phyloP scores from a whole-genome alignment of 208 protist genomes.

The Novymonas esmeraldas region DNA sequence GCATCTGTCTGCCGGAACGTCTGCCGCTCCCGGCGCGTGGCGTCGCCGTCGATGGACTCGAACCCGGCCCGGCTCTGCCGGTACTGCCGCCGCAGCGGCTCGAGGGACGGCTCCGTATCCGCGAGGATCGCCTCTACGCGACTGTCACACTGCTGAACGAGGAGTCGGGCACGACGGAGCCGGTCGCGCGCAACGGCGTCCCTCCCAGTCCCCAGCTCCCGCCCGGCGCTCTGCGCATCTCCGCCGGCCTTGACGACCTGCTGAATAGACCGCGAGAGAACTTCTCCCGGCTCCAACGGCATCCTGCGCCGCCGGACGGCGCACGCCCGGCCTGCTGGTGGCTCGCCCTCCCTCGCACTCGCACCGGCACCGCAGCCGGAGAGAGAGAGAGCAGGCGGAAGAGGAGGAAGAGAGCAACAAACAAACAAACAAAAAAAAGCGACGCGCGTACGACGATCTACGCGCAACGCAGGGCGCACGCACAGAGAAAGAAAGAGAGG shows the following conservation, averaged over 20 bases:
- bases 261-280: constrained; percentile 53
- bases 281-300: constrained; percentile 63
- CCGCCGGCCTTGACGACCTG: constrained; percentile 51
- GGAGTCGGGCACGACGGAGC: constrained; percentile 46
- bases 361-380: background rate
- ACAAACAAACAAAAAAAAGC: background rate
- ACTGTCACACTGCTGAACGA: constrained; percentile 53
- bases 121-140: constrained; percentile 31
- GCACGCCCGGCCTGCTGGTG: too few species aligned
- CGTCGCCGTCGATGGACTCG: constrained; percentile 50
- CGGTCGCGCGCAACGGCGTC: constrained; percentile 65
- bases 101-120: constrained; percentile 29
- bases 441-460: too few species aligned
- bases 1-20: constrained; percentile 45
- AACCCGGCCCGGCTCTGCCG: constrained; percentile 39
- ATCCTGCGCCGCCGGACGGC: constrained; percentile 28
- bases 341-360: background rate
- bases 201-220: constrained; percentile 57
- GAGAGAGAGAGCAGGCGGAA: background rate
- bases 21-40: constrained; percentile 55
- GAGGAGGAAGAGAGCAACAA: background rate
- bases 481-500: background rate
- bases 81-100: constrained; percentile 45
- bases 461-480: too few species aligned
- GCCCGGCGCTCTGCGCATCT: constrained; percentile 50